phyloP scores from a whole-genome alignment of 2,329 filamentous ascomycete species.

The Fusarium oxysporum region DNA sequence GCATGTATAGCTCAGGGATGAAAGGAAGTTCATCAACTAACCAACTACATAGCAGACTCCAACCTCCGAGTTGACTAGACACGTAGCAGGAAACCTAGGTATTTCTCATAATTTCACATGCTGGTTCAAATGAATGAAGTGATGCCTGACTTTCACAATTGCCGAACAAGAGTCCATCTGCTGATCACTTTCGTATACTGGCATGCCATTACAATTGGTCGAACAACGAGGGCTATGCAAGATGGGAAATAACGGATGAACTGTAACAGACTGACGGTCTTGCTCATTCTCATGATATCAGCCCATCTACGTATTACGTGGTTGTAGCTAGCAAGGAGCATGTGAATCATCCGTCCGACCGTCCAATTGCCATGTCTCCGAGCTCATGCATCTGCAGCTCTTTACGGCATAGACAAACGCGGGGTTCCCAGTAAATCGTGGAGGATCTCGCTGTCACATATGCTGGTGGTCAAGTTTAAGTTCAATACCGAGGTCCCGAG shows the following conservation, averaged over 20 bases:
- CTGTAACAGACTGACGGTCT: accelerated
- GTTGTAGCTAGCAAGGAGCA: not conserved
- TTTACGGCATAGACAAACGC: constrained; percentile 8
- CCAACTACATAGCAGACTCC: accelerated
- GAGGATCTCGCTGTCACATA: not conserved
- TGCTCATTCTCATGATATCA: not conserved
- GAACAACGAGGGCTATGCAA: not conserved
- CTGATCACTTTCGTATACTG: not conserved
- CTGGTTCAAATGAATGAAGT: not conserved
- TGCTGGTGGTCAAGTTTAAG: not conserved
- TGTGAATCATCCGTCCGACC: constrained; percentile 10
- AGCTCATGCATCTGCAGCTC: not conserved
- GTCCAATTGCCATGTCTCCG: constrained; percentile 1
- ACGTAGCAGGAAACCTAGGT: not conserved
- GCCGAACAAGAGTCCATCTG: not conserved
- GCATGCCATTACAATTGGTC: not conserved
- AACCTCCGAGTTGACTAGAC: not conserved
- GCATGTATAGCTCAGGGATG: not conserved
- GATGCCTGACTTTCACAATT: not conserved
- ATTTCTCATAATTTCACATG: not conserved
- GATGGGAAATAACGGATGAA: not conserved
- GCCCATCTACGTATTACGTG: not conserved
- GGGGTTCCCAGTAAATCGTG: constrained; percentile 2
- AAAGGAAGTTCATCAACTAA: not conserved
- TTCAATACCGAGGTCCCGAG: constrained; percentile 24